Percentiles rank a stretch among this genome's conserved stretches.
These are phyloP conservation scores for Aspergillus unguis DNA, from an alignment of 2,329 filamentous ascomycete species.

Conservation along the genomic window DNA sequence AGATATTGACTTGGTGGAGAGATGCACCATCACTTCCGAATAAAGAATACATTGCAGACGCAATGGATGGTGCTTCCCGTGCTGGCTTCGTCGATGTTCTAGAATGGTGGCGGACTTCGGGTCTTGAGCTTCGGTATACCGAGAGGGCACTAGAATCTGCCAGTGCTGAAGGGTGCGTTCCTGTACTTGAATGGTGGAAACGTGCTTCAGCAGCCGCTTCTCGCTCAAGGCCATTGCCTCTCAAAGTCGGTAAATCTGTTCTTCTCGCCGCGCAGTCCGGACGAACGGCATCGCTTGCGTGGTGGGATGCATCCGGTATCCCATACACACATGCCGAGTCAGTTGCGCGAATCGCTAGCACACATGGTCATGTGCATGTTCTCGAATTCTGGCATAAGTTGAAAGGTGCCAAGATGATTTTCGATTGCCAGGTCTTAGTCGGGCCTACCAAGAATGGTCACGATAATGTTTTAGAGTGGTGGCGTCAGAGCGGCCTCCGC, in stretches of 20 bases:
- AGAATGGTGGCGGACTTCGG: conserved; percentile 86
- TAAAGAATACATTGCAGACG: conserved; percentile 81
- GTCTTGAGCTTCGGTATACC: conserved; percentile 77
- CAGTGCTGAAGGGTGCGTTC: conserved; percentile 76
- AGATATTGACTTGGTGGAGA: conserved; percentile 89
- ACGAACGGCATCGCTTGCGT: conserved; percentile 71
- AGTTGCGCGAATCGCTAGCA: conserved; percentile 78
- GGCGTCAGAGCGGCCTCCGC: conserved; percentile 67
- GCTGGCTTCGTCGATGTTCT: conserved; percentile 81
- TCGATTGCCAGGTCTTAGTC: conserved; percentile 78
- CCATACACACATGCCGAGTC: conserved; percentile 75
- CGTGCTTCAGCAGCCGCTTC: conserved; percentile 62
- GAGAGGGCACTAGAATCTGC: conserved; percentile 85
- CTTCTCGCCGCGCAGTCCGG: conserved; percentile 81
- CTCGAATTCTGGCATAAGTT: conserved; percentile 77
- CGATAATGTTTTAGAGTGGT: conserved; percentile 85
- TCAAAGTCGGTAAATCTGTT: conserved; percentile 82
- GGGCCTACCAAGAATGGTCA: conserved; percentile 85
- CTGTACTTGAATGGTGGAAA: conserved; percentile 92
- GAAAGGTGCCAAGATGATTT: conserved; percentile 73
- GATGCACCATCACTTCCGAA: conserved; percentile 77
- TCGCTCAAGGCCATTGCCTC: conserved; percentile 48
- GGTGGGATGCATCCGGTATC: conserved; percentile 83
- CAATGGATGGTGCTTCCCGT: conserved; percentile 81
- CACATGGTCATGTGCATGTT: conserved; percentile 78